A percentile compares a stretch with the other conserved stretches of the same genome.
Conservation (phyloP, 768 basidiomycete species). For the Brasilioporus rufonigricans region DNA sequence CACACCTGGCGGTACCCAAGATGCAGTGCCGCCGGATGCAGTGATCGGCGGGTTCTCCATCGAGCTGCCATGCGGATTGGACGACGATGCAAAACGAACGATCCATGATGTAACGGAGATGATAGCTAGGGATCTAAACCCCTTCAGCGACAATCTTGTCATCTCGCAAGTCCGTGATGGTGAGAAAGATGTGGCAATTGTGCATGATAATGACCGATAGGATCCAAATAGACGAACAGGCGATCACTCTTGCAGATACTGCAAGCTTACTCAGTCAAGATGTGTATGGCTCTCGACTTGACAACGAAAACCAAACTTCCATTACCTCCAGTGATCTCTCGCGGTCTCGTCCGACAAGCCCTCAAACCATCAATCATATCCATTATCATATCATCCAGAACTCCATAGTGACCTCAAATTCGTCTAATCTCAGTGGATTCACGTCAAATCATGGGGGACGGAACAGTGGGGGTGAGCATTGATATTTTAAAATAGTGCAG, state of each 20-base stretch:
- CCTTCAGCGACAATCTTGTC: conserved; percentile 3
- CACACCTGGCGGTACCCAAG: not conserved
- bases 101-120: not conserved
- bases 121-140: not conserved
- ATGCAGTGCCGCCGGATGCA: not conserved
- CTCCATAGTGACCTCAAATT: conserved; percentile 4
- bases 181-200: not conserved
- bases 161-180: not conserved
- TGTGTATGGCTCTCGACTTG: not conserved
- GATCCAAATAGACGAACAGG: not conserved
- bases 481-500: not conserved
- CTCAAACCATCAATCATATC: not conserved
- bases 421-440: not conserved
- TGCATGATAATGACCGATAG: not conserved
- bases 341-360: not conserved
- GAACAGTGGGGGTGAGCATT: not conserved
- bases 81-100: not conserved
- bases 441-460: not conserved
- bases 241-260: not conserved
- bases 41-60: not conserved
- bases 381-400: not conserved
- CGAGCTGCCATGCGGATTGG: not conserved
- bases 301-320: not conserved
- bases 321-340: not conserved
- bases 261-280: conserved; percentile 1